Base-by-base conservation (phyloP, 2,329 filamentous ascomycete species). In the Fusarium pseudoanthophilum region DNA sequence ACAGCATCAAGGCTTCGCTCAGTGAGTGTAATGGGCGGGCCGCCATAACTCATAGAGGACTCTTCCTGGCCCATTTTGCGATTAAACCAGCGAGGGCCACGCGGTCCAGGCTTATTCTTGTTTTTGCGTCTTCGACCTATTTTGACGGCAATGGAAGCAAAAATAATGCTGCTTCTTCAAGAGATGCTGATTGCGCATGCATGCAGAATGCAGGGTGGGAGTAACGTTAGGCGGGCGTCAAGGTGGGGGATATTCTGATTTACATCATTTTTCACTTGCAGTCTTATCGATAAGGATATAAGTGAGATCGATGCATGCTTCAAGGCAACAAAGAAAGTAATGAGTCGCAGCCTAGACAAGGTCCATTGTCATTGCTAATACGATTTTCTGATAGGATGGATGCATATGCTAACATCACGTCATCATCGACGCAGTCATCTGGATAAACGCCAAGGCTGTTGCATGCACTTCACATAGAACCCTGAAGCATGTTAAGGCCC, bases 41-140 rank as follows among this genome's bases (percentile, higher is more conserved):
- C 89, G 71, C 87, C 87, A 71, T 92, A 90, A 78, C 92, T 89
- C 72, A 95, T 84, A 37, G 84, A 86, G 30, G 93, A 97, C 74
- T 91, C 87, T 80, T 97, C 94, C 82, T 97, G 94, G 67, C 95
- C 95, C 95, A 98, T 98, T 63, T 85, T 93, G 77, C 78, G 80
- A 73, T 75, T 76, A 61, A 78, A 71, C 78, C 79, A 76, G 74
- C 75, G 78, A 65, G 80, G 80, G 75, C 78, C 75, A 36, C 78
- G 76, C 68, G 79, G 78, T 66, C 78, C 79, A 57, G 79, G 77
- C 72, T 82, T 77, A 63, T 83, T 78, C 52, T 79, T 80, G 61
- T 80, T 74, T 67, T 80, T 81, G 65, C 79, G 81, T 77, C 80
- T 79, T 71, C 82, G 81, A 77, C 82, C 82, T 83, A 84, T 84